Conservation (phyloP, 176 grass and related monocot genomes). For the Poa annua region DNA sequence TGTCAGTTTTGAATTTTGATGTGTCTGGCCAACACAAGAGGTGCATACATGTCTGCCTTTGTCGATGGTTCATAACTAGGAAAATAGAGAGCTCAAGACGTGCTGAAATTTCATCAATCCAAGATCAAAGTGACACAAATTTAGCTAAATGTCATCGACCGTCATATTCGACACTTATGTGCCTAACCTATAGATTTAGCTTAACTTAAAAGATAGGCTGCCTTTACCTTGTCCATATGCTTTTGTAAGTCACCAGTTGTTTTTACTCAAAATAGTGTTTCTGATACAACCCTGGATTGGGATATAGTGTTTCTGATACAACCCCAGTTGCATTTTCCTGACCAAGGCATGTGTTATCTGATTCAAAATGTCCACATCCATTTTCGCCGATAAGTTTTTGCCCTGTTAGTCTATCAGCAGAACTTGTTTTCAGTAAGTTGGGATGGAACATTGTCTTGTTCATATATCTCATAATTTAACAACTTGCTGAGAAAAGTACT, state of each 20-base stretch:
- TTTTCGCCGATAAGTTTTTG: not conserved
- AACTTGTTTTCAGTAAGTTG: not conserved
- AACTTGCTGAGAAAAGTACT: not conserved
- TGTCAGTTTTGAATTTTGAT: not conserved
- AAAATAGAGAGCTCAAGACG: not conserved
- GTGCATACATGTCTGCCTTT: not conserved
- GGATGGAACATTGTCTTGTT: constrained; percentile 1
- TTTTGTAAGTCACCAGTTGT: constrained; percentile 3
- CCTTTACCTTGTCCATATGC: constrained; percentile 1
- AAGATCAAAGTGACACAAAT: not conserved
- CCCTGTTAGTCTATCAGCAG: not conserved
- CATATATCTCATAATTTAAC: not conserved
- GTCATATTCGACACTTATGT: not conserved
- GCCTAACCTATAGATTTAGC: constrained; percentile 12
- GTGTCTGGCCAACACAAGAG: not conserved
- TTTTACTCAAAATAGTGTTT: not conserved
- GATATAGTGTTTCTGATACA: not conserved
- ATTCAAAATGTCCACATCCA: not conserved
- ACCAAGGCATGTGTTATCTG: not conserved
- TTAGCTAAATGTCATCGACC: not conserved
- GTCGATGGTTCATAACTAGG: not conserved
- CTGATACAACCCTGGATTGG: not conserved
- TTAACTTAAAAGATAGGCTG: not conserved
- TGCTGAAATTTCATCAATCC: constrained; percentile 7
- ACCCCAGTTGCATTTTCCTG: not conserved